phyloP scores from a whole-genome alignment of 768 basidiomycete species.

The Hygrophorus pudorinus region DNA sequence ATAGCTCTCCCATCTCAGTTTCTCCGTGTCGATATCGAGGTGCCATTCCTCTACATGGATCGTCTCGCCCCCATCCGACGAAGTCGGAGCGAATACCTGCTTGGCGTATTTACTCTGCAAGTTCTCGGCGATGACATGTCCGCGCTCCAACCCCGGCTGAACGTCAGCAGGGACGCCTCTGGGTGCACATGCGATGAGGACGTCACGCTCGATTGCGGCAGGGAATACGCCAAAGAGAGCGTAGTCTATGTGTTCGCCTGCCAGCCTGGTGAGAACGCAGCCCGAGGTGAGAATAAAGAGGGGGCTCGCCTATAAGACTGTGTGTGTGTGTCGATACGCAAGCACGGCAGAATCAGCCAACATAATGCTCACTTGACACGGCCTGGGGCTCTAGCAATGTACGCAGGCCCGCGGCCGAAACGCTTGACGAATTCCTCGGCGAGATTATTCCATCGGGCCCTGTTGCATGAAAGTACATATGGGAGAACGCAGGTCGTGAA shows the following conservation, averaged over 20 bases:
- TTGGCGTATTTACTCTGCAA: constrained; percentile 47
- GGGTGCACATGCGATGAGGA: constrained; percentile 68
- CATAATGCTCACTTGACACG: constrained; percentile 56
- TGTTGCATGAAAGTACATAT: neutral
- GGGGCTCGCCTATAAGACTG: constrained; percentile 34
- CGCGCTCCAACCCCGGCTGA: constrained; percentile 22
- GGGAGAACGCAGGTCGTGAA: neutral
- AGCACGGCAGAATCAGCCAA: no score
- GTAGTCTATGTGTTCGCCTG: constrained; percentile 82
- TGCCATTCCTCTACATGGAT: constrained; percentile 51
- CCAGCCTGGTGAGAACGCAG: constrained; percentile 10
- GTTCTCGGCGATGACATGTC: constrained; percentile 56
- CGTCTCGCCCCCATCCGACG: constrained; percentile 21
- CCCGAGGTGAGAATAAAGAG: constrained; percentile 1
- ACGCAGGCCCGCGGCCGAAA: constrained; percentile 58
- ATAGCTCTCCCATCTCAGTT: constrained; percentile 79
- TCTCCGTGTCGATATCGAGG: constrained; percentile 60
- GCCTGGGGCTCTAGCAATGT: constrained; percentile 71
- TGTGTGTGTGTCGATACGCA: no score
- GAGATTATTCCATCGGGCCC: constrained; percentile 50
- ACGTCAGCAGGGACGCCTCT: constrained; percentile 16
- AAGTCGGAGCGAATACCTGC: constrained; percentile 50
- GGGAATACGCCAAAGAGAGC: constrained; percentile 78
- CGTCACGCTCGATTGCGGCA: constrained; percentile 76
- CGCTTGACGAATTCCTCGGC: constrained; percentile 48